Evolutionary conservation across 352 stramenopile species (phyloP).

Genomic region (Globisporangium viniferum): DNA sequence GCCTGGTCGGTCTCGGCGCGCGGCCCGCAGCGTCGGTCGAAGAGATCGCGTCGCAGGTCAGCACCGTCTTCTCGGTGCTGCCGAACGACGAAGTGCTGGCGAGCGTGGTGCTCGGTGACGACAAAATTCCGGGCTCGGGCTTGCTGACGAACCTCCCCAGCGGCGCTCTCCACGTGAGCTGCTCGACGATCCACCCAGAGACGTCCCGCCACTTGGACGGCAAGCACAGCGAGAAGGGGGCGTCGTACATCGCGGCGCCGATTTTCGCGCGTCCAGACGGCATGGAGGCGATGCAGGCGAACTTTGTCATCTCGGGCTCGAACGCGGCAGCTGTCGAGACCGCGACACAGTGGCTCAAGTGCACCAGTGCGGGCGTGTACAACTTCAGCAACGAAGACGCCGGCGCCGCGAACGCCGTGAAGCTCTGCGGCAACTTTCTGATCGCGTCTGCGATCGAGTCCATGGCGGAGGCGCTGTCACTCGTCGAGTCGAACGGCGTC

Average conservation of each 20-base stretch:
- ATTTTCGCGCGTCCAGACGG: constrained; percentile 76
- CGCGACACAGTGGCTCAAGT: constrained; percentile 38
- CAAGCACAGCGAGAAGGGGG: constrained; percentile 28
- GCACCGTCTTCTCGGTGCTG: constrained; percentile 58
- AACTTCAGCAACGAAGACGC: constrained; percentile 52
- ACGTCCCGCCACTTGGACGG: constrained; percentile 43
- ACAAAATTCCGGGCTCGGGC: constrained; percentile 17
- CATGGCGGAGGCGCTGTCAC: constrained; percentile 63
- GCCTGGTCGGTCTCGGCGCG: constrained; percentile 30
- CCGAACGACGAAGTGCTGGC: constrained; percentile 64
- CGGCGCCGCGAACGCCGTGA: constrained; percentile 70
- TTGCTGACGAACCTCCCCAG: constrained; percentile 34
- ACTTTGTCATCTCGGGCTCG: constrained; percentile 55
- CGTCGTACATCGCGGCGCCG: constrained; percentile 50
- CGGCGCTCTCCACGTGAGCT: constrained; percentile 55
- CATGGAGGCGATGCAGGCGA: constrained; percentile 65
- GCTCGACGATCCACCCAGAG: constrained; percentile 66
- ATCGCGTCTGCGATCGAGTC: constrained; percentile 79
- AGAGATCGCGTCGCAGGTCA: constrained; percentile 30
- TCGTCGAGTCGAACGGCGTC: constrained; percentile 68
- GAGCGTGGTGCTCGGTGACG: constrained; percentile 34
- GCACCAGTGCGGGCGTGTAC: constrained; percentile 39
- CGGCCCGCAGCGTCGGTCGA: constrained; percentile 35
- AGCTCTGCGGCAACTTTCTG: constrained; percentile 81
- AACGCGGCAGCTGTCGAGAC: constrained; percentile 28